Evolutionary conservation across 208 protist genomes (phyloP), one percentile per base, ranked within the genome.

Genomic region (Wallacemonas rigidus): DNA sequence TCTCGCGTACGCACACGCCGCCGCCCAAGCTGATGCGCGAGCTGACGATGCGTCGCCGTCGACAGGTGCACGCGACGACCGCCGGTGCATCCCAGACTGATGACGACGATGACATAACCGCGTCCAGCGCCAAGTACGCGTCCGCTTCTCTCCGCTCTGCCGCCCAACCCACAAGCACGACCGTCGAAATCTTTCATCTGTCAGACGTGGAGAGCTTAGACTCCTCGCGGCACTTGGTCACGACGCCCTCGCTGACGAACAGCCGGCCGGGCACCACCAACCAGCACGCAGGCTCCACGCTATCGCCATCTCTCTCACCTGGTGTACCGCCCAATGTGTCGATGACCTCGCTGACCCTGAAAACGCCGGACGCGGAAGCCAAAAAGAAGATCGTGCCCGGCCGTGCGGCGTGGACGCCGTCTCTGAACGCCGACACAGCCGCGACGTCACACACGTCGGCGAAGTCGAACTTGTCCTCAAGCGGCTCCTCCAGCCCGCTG

Each of bases 1-100:
- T 80, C 14, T 73, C 71, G 38, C 72, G 83, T 47, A 15, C 41
- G 2, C 83, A 88, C 74, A 85, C 83, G 8, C 82, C 82, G 41
- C 83, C 83, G 9, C 76, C 80, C 51, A 71, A 39, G 35, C 38
- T 60, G 9, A 39, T 88, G 67, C 70, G 41, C 3, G 72, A 82
- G 64, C 51, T 48, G 55, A 60, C 55, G 1, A 60, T 61, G 63
- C 26, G 63, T 41, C 60, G 60, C 63, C 6, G 45, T 53, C 9
- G 14, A 17, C 6, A 39, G 17, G 35, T 35, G 8, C 38, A 39
- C 15, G 56, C 58, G 12, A 12, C 26, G 58, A 39, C 71, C 41
- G 39, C 38, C 60, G 4, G 43, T 15, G 58, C 5, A 11, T 14
- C 4, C 14, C 7, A 11, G 8, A 6, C 45, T 17, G 35, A 47